Evolutionary conservation across 2,329 filamentous ascomycete genomes (phyloP).

Genomic region (Coleophoma cylindrospora): DNA sequence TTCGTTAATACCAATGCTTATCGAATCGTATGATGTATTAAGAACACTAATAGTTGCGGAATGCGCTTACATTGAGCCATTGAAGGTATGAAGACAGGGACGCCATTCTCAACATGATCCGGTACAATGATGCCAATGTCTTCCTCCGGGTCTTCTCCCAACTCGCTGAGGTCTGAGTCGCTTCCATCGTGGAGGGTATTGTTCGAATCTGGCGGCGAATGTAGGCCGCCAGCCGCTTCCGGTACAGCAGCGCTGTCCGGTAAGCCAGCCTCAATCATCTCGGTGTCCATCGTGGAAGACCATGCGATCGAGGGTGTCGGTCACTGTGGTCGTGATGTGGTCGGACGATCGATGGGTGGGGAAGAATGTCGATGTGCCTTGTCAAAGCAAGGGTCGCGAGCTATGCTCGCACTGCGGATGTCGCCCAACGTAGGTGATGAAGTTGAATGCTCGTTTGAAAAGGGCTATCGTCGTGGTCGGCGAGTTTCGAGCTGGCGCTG

Average conservation of each 20-base stretch:
- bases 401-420: background rate
- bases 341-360: background rate
- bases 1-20: slow-evolving; percentile 1
- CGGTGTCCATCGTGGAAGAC: slow-evolving; percentile 19
- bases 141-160: slow-evolving; percentile 46
- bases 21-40: slow-evolving; percentile 7
- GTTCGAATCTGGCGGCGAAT: slow-evolving; percentile 62
- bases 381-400: background rate
- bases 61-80: slow-evolving; percentile 67
- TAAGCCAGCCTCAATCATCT: slow-evolving; percentile 16
- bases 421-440: background rate
- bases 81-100: slow-evolving; percentile 91
- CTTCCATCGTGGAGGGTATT: slow-evolving; percentile 51
- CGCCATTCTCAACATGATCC: slow-evolving; percentile 75
- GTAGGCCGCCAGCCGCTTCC: slow-evolving; percentile 31
- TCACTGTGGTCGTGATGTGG: slow-evolving; percentile 1
- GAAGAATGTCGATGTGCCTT: no score
- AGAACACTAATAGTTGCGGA: background rate
- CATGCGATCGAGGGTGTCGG: slow-evolving; percentile 17
- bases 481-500: background rate
- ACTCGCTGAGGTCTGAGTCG: slow-evolving; percentile 61
- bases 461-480: background rate
- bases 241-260: slow-evolving; percentile 2
- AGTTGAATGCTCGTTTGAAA: background rate
- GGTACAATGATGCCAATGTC: slow-evolving; percentile 77